Evolutionary conservation across 2,329 filamentous ascomycete genomes (phyloP).

Genomic region (Cytospora schulzeri): DNA sequence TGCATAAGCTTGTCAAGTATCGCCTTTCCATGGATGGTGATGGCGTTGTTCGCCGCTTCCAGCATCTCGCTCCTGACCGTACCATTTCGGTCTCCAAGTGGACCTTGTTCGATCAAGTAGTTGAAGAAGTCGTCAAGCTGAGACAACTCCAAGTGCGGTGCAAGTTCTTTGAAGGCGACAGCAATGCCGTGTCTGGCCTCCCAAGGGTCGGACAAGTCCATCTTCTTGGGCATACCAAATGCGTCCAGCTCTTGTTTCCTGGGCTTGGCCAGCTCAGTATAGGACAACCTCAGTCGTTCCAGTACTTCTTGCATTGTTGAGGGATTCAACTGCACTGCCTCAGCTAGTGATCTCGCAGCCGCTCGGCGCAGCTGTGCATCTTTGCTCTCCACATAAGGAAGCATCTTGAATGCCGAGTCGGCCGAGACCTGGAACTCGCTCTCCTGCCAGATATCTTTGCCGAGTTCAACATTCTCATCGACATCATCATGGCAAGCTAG

Average conservation of each 20-base stretch:
- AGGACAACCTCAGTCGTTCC: constrained; percentile 67
- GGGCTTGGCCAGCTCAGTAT: constrained; percentile 79
- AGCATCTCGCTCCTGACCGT: constrained; percentile 88
- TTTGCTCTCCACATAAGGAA: constrained; percentile 77
- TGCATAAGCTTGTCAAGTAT: constrained; percentile 90
- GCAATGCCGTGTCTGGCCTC: constrained; percentile 88
- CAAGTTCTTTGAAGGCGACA: constrained; percentile 81
- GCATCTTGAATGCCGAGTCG: constrained; percentile 65
- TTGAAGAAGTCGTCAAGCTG: constrained; percentile 77
- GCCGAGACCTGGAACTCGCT: constrained; percentile 74
- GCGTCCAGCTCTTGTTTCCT: constrained; percentile 83
- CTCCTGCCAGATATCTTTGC: constrained; percentile 91
- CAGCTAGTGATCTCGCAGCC: constrained; percentile 78
- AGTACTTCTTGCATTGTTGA: constrained; percentile 65
- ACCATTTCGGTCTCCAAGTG: constrained; percentile 79
- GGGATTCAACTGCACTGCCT: constrained; percentile 65
- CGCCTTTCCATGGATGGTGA: constrained; percentile 76
- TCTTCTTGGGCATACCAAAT: constrained; percentile 91
- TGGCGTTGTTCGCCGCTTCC: constrained; percentile 80
- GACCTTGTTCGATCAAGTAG: constrained; percentile 84
- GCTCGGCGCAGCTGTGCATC: constrained; percentile 83
- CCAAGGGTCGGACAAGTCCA: constrained; percentile 87
- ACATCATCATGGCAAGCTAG: constrained; percentile 89
- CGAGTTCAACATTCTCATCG: constrained; percentile 82
- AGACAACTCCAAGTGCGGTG: constrained; percentile 66